These are phyloP conservation scores for Cyclotella distinguenda DNA, from an alignment of 108 stramenopile genomes.

Conservation along the genomic window DNA sequence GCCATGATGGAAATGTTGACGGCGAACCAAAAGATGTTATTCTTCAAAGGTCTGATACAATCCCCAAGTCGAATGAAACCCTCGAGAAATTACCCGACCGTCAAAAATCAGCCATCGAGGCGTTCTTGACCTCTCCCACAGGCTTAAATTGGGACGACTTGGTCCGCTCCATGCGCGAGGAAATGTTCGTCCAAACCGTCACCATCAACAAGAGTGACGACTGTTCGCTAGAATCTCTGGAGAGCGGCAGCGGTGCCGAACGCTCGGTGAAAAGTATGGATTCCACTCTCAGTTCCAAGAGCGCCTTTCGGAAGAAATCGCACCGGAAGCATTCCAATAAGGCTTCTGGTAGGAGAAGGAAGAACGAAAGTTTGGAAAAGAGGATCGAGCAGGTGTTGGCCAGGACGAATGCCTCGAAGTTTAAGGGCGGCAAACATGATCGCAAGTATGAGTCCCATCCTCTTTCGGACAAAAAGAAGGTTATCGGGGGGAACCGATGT, in stretches of 20 bases:
- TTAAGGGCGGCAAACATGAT: not conserved
- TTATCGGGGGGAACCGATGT: not conserved
- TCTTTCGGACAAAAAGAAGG: not conserved
- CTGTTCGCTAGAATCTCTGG: not conserved
- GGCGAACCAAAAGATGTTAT: constrained; percentile 1
- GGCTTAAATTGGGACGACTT: constrained; percentile 23
- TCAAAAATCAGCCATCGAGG: constrained; percentile 24
- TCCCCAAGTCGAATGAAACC: not conserved
- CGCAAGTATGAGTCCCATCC: constrained; percentile 1
- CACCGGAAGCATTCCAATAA: not conserved
- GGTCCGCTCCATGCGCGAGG: constrained; percentile 24
- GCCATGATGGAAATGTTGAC: too few relatives aligned
- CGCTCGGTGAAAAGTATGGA: constrained; percentile 4
- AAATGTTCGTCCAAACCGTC: constrained; percentile 25
- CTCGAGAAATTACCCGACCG: not conserved
- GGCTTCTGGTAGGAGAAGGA: not conserved
- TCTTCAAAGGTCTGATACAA: not conserved
- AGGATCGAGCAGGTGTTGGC: constrained; percentile 10
- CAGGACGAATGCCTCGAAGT: too few relatives aligned
- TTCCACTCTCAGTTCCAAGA: constrained; percentile 18
- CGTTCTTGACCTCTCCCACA: constrained; percentile 24
- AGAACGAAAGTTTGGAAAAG: constrained; percentile 18
- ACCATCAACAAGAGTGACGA: constrained; percentile 10
- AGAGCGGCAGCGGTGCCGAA: not conserved
- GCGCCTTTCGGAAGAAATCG: not conserved